These are phyloP conservation scores for Helminthosporium solani DNA, from an alignment of 2,329 filamentous ascomycete species.

Conservation along the genomic window DNA sequence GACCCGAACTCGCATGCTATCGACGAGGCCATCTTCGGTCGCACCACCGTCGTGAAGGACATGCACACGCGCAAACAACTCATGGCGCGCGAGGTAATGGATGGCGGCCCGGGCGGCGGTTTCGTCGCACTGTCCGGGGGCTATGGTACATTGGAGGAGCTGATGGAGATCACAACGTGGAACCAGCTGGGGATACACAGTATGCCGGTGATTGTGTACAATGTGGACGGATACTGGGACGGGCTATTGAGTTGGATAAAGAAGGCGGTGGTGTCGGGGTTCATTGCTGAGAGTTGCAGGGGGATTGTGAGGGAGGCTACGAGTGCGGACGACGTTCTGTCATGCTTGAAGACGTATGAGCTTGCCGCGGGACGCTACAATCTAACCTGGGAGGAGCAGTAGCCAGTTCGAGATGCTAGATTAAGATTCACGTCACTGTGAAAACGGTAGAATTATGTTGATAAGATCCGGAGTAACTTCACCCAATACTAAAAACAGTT, in stretches of 20 bases:
- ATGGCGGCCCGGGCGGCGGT: conserved; percentile 77
- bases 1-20: conserved; percentile 50
- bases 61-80: conserved; percentile 96
- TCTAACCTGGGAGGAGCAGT: conserved; percentile 70
- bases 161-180: conserved; percentile 90
- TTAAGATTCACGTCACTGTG: too few relatives aligned
- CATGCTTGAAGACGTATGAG: conserved; percentile 70
- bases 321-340: conserved; percentile 70
- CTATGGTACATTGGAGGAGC: conserved; percentile 93
- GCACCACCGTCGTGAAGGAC: conserved; percentile 84
- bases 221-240: conserved; percentile 90
- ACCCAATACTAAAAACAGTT: too few relatives aligned
- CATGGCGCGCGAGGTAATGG: conserved; percentile 87
- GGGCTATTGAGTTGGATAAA: conserved; percentile 80
- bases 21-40: conserved; percentile 68
- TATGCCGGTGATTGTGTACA: conserved; percentile 70
- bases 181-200: conserved; percentile 96
- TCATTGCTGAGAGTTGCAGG: conserved; percentile 69
- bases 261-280: conserved; percentile 72
- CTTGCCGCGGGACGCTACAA: conserved; percentile 74
- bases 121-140: conserved; percentile 89
- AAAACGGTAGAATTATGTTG: too few relatives aligned
- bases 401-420: not conserved
- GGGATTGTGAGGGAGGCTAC: conserved; percentile 77
- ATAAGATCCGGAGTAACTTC: too few relatives aligned